phyloP scores from a whole-genome alignment of 1,284 basidiomycete species.

The Chiua sp. region DNA sequence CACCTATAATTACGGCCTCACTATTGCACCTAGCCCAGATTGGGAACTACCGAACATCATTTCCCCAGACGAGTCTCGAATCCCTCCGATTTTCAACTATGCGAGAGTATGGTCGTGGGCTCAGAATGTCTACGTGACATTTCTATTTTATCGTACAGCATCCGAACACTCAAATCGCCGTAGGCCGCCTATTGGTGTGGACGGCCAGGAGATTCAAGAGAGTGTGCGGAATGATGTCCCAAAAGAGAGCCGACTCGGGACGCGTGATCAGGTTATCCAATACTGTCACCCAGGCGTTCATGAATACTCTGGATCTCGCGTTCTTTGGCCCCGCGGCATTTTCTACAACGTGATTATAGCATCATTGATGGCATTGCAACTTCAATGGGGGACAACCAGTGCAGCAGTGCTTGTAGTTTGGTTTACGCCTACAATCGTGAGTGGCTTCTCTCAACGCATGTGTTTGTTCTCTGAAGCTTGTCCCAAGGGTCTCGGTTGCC shows the following conservation, averaged over 20 bases:
- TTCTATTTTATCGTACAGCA: slow-evolving; percentile 12
- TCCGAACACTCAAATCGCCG: background rate
- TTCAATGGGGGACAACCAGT: slow-evolving; percentile 49
- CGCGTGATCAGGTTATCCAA: slow-evolving; percentile 26
- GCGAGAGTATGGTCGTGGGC: slow-evolving; percentile 35
- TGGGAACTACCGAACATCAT: slow-evolving; percentile 7
- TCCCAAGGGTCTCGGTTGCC: slow-evolving; percentile 36
- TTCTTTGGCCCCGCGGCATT: slow-evolving; percentile 35
- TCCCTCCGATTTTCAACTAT: slow-evolving; percentile 37
- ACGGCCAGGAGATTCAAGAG: background rate
- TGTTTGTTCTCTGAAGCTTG: background rate
- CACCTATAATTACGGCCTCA: slow-evolving; percentile 22
- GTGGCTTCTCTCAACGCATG: background rate
- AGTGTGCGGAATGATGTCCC: background rate
- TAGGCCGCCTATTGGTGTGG: slow-evolving; percentile 1
- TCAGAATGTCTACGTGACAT: slow-evolving; percentile 11
- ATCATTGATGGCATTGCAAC: slow-evolving; percentile 36
- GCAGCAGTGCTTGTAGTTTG: slow-evolving; percentile 39
- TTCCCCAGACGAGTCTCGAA: slow-evolving; percentile 14
- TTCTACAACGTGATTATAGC: slow-evolving; percentile 40
- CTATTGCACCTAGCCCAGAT: slow-evolving; percentile 17
- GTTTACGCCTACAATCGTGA: slow-evolving; percentile 39
- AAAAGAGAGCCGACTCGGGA: slow-evolving; percentile 30
- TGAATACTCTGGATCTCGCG: slow-evolving; percentile 2
- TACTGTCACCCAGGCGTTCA: slow-evolving; percentile 27